phyloP scores from a whole-genome alignment of 306 rosid species.

The Quercus parvula region DNA sequence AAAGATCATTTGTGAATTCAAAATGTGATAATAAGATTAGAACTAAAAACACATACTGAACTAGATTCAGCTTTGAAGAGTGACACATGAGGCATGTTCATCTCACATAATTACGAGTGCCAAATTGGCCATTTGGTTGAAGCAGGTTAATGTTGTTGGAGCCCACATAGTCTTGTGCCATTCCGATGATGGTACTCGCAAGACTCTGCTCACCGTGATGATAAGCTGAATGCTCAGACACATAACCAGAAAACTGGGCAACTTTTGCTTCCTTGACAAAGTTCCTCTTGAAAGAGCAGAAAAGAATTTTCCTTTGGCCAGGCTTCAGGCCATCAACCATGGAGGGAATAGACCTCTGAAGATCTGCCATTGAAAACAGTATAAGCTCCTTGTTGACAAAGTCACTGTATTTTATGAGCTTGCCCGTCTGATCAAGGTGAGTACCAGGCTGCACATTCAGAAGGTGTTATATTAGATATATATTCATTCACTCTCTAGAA shows the following conservation, averaged over 20 bases:
- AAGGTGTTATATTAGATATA: neutral
- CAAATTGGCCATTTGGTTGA: constrained; percentile 90
- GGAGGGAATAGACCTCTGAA: constrained; percentile 91
- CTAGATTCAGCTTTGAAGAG: neutral
- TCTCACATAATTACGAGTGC: constrained; percentile 82
- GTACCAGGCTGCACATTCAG: constrained; percentile 70
- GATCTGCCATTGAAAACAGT: constrained; percentile 86
- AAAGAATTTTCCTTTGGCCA: constrained; percentile 91
- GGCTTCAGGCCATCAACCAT: constrained; percentile 98
- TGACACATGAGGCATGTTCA: neutral
- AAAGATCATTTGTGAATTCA: neutral
- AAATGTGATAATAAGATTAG: neutral
- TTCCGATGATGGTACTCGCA: constrained; percentile 75
- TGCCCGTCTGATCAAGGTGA: constrained; percentile 61
- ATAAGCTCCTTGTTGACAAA: constrained; percentile 94
- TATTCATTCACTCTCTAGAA: neutral
- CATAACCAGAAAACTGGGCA: constrained; percentile 86
- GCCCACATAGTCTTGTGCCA: constrained; percentile 96
- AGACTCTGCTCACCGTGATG: constrained; percentile 97
- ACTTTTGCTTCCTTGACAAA: constrained; percentile 86
- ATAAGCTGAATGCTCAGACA: constrained; percentile 89
- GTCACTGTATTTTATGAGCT: constrained; percentile 75
- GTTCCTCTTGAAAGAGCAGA: constrained; percentile 82
- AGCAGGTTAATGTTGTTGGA: constrained; percentile 91
- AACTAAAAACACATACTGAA: neutral